phyloP scores from a whole-genome alignment of 495 filamentous ascomycete species.

The Articulospora tetracladia region DNA sequence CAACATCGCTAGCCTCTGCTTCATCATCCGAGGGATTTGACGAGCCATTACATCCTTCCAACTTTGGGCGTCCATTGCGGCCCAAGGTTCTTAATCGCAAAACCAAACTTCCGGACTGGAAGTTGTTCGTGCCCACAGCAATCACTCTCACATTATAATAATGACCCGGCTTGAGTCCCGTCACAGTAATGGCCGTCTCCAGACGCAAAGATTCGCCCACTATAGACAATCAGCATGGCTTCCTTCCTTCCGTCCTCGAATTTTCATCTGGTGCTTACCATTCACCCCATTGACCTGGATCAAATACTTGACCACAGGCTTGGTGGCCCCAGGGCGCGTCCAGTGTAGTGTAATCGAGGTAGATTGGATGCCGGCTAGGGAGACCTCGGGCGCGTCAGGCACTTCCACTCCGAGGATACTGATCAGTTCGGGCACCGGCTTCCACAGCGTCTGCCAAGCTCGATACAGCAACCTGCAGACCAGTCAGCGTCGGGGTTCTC shows the following conservation, averaged over 20 bases:
- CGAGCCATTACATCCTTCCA: conserved; percentile 46
- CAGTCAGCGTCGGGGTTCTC: conserved; percentile 3
- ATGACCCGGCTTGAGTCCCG: conserved; percentile 75
- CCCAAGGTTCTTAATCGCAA: conserved; percentile 71
- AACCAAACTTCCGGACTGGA: conserved; percentile 81
- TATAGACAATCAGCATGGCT: conserved; percentile 32
- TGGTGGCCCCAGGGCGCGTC: conserved; percentile 73
- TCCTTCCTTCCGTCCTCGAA: neutral
- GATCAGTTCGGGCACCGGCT: conserved; percentile 85
- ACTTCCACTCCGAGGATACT: conserved; percentile 90
- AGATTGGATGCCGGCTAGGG: conserved; percentile 82
- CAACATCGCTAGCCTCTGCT: conserved; percentile 29
- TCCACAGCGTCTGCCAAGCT: conserved; percentile 80
- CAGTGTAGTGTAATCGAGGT: conserved; percentile 89
- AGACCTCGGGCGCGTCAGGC: conserved; percentile 83
- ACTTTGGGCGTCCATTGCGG: conserved; percentile 50
- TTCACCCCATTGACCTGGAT: conserved; percentile 92
- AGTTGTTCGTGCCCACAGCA: conserved; percentile 82
- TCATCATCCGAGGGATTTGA: conserved; percentile 49
- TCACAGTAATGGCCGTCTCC: conserved; percentile 87
- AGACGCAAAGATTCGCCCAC: conserved; percentile 79
- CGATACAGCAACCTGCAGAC: conserved; percentile 68
- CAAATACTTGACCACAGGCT: conserved; percentile 78
- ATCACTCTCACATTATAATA: conserved; percentile 92
- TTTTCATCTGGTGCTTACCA: conserved; percentile 47